These are phyloP conservation scores for Roridomyces roridus DNA, from an alignment of 768 basidiomycete species.

Conservation along the genomic window DNA sequence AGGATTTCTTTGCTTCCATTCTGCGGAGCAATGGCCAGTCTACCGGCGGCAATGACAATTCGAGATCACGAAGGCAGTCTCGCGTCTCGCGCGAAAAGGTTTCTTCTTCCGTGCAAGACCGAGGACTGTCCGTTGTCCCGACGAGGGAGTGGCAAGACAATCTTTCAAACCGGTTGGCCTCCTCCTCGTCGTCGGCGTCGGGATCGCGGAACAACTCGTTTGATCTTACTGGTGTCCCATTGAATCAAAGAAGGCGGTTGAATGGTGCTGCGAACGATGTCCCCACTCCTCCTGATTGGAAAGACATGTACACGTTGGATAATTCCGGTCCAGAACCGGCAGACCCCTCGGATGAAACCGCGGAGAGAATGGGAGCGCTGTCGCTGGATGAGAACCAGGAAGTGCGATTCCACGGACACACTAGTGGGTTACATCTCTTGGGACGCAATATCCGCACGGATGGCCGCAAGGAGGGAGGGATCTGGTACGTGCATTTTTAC, in stretches of 20 bases:
- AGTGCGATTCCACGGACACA: constrained; percentile 84
- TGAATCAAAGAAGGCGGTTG: constrained; percentile 55
- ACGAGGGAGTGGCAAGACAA: constrained; percentile 83
- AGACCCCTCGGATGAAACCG: constrained; percentile 47
- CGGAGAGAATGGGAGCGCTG: constrained; percentile 69
- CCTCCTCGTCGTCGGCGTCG: constrained; percentile 36
- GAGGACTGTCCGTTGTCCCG: constrained; percentile 64
- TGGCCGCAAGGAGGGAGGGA: constrained; percentile 69
- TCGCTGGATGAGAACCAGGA: constrained; percentile 81
- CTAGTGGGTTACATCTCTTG: constrained; percentile 79
- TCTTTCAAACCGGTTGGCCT: constrained; percentile 60
- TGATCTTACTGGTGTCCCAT: constrained; percentile 39
- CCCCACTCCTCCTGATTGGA: constrained; percentile 54
- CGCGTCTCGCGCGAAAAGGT: constrained; percentile 81
- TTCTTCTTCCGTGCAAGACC: constrained; percentile 74
- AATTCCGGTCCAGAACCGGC: constrained; percentile 45
- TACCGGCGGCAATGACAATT: constrained; percentile 56
- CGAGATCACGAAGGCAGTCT: constrained; percentile 73
- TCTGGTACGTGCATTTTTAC: constrained; percentile 53
- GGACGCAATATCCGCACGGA: constrained; percentile 69
- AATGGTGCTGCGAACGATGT: constrained; percentile 36
- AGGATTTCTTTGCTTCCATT: constrained; percentile 81
- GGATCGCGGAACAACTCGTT: constrained; percentile 30
- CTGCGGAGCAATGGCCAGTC: constrained; percentile 60
- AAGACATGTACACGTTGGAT: constrained; percentile 66